Evolutionary conservation across 345 rosid species (phyloP).

Genomic region (Lepidium sativum): DNA sequence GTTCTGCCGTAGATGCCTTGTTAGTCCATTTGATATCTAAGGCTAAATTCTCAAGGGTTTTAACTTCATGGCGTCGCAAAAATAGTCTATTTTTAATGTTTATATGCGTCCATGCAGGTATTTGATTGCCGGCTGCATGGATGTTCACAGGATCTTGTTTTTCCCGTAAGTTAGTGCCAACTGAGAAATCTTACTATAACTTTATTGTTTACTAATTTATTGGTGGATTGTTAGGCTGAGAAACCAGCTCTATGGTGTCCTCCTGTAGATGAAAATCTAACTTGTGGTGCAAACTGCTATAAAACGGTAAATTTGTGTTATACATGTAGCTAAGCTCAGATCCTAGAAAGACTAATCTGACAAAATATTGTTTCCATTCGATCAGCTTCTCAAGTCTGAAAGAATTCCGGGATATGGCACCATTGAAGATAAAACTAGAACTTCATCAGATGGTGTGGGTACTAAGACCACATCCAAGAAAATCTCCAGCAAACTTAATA

Average conservation of each 20-base stretch:
- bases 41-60: not conserved
- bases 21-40: conserved; percentile 32
- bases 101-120: conserved; percentile 46
- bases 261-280: conserved; percentile 48
- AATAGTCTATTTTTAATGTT: not conserved
- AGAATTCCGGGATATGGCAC: conserved; percentile 34
- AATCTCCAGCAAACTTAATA: conserved; percentile 38
- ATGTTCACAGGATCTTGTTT: conserved; percentile 96
- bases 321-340: conserved; percentile 7
- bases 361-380: not conserved
- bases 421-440: conserved; percentile 41
- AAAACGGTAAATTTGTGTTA: conserved; percentile 41
- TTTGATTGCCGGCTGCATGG: conserved; percentile 99
- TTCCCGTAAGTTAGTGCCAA: conserved; percentile 58
- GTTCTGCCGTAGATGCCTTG: conserved; percentile 97
- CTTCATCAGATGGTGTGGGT: conserved; percentile 49
- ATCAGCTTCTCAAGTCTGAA: conserved; percentile 58
- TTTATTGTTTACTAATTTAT: conserved; percentile 4
- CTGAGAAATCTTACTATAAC: not conserved
- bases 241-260: conserved; percentile 66
- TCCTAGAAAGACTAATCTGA: not conserved
- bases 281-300: conserved; percentile 80
- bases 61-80: not conserved
- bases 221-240: conserved; percentile 49
- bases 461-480: conserved; percentile 38